Percentiles rank a stretch among this genome's conserved stretches.
Conservation (phyloP, 257 asterid genomes). For the Ligustrum vulgare region DNA sequence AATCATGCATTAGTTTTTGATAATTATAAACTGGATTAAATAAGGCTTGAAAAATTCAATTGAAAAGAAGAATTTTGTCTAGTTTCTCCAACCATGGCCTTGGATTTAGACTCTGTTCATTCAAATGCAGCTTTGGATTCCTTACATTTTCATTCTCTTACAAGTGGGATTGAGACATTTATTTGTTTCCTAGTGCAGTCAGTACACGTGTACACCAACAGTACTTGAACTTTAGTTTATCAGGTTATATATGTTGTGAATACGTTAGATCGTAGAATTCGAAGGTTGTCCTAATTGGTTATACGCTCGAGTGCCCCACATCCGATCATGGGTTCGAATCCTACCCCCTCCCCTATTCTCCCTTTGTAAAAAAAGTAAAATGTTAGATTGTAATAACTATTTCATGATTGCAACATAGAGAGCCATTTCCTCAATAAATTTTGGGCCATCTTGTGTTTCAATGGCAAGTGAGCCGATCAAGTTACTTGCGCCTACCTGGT, state of each 20-base stretch:
- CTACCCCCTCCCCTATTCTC: too few species aligned
- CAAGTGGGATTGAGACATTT: slow-evolving; percentile 27
- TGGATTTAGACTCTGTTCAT: slow-evolving; percentile 26
- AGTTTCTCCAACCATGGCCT: slow-evolving; percentile 33
- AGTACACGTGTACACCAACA: not conserved
- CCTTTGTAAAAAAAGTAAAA: too few species aligned
- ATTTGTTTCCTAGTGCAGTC: slow-evolving; percentile 15
- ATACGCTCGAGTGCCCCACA: too few species aligned
- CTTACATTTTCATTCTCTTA: slow-evolving; percentile 26
- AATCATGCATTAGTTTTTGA: slow-evolving; percentile 13
- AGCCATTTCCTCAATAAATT: not conserved
- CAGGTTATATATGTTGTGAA: not conserved
- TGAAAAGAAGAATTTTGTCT: slow-evolving; percentile 40
- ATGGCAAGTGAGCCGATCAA: too few species aligned
- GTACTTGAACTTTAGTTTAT: not conserved
- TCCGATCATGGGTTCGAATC: too few species aligned
- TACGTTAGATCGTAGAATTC: not conserved
- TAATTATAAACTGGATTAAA: slow-evolving; percentile 22
- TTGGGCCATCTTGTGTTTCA: not conserved
- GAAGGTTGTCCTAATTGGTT: too few species aligned
- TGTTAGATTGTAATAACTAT: not conserved
- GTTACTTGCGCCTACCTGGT: too few species aligned
- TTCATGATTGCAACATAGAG: not conserved
- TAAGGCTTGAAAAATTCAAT: slow-evolving; percentile 11
- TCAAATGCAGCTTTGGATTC: slow-evolving; percentile 50